A percentile compares a stretch with the other conserved stretches of the same genome.
These are phyloP conservation scores for Sordariomycetes sp. DNA, from an alignment of 2,329 filamentous ascomycete genomes.

Conservation along the genomic window DNA sequence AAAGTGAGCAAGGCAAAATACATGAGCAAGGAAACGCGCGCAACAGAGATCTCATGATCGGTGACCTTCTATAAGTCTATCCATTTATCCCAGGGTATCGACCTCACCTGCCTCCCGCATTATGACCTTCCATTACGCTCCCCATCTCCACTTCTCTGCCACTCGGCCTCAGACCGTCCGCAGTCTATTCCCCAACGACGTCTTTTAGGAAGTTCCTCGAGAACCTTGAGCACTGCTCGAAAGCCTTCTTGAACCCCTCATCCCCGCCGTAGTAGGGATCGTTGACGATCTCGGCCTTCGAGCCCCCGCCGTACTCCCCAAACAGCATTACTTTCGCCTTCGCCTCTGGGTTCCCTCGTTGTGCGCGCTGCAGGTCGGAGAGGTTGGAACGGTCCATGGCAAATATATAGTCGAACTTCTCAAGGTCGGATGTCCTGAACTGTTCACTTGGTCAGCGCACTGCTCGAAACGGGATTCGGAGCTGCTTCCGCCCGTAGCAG, in stretches of 20 bases:
- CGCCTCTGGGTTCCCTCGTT: conserved; percentile 45
- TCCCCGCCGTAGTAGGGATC: conserved; percentile 91
- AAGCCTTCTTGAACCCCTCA: conserved; percentile 77
- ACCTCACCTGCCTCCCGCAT: no score
- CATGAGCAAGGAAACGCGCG: no score
- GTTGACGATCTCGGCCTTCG: conserved; percentile 59
- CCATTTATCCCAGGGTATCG: no score
- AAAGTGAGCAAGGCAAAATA: no score
- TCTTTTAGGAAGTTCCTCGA: conserved; percentile 65
- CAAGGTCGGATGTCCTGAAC: conserved; percentile 61
- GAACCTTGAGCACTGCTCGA: conserved; percentile 72
- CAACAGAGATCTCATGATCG: no score
- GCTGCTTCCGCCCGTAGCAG: no score
- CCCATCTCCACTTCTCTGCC: conserved; percentile 1
- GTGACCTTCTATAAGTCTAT: no score
- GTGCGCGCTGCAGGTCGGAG: conserved; percentile 54
- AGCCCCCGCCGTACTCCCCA: conserved; percentile 67
- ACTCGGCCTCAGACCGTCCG: no score
- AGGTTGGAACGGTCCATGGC: conserved; percentile 89
- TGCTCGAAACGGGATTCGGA: no score
- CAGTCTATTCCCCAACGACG: conserved; percentile 23
- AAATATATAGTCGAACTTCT: conserved; percentile 83
- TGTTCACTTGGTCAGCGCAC: conserved; percentile 16
- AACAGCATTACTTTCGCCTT: conserved; percentile 70
- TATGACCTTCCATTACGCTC: background rate